Evolutionary conservation across 371 early-diverging fungal species (phyloP).

Genomic region (Dichotomocladium elegans): DNA sequence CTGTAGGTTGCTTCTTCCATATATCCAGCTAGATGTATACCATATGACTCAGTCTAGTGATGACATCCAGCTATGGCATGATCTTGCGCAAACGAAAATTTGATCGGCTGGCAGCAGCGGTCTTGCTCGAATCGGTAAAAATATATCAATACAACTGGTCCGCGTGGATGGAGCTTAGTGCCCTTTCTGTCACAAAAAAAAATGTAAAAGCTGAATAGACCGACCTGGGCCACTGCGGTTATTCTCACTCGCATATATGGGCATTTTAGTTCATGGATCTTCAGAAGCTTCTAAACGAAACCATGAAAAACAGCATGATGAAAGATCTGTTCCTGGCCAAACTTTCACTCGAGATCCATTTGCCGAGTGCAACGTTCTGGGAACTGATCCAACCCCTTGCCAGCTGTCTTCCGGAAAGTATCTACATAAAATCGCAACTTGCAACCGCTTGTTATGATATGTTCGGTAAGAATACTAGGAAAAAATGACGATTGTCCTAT

Average conservation of each 20-base stretch:
- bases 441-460: conserved; percentile 50
- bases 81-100: conserved; percentile 45
- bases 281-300: conserved; percentile 15
- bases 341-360: conserved; percentile 36
- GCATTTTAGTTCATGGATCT: conserved; percentile 15
- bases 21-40: background rate
- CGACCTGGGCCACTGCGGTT: too few species aligned
- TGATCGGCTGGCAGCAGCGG: conserved; percentile 48
- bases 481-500: too few species aligned
- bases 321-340: conserved; percentile 60
- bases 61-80: conserved; percentile 59
- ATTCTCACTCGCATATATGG: background rate
- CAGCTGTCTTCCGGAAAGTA: conserved; percentile 49
- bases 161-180: conserved; percentile 81
- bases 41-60: background rate
- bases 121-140: conserved; percentile 62
- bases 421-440: conserved; percentile 57
- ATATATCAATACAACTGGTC: conserved; percentile 85
- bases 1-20: conserved; percentile 35
- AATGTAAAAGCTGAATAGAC: too few species aligned
- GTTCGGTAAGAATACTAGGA: conserved; percentile 23
- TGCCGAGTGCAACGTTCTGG: conserved; percentile 14
- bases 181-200: conserved; percentile 46
- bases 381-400: conserved; percentile 24
- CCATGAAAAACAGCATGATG: conserved; percentile 46